Base-by-base conservation (phyloP, 306 rosid species). In the Prosopis cineraria region DNA sequence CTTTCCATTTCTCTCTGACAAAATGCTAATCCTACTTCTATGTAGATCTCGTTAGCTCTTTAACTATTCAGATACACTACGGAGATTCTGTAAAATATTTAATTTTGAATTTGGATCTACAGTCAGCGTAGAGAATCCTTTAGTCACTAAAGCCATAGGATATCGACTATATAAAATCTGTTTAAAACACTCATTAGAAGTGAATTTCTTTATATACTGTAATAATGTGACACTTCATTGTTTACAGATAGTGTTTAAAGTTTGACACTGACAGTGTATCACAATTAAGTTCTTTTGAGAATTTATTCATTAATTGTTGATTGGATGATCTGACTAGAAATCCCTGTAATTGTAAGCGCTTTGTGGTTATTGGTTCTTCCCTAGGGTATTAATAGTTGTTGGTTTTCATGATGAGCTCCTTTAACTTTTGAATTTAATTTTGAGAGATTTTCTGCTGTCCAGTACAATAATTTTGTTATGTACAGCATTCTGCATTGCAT, bases 351-450 rank as follows among this genome's bases (percentile, higher is more conserved):
- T 24, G 60, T 17, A 39, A 16, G 33, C 55, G 50, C 52, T 39
- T 36, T 19, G 70, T 65, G 47, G 47, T 25, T 68, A 77, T 62
- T 29, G 72, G 31, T 47, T 37, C 53, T 68, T 69, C 55, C 64
- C 20, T 68, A 37, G 39, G 59, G 64, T 68, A 20, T 31, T 37
- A 55, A 55, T 78, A 72, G 72, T 74, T 37, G 66, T 50, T 71
- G 67, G 66, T 20, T 65, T 65, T 34, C 70, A 34, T 64, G 29
- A 64, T 1, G 7, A 70, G 82, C 52, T 63, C 64, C 47, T 62
- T 72, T 55, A 2, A 14, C 0, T 19, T 17, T 63, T 36, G 6
- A 63, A 31, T 33, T 58, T 58, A 12, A 30, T 44, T 10, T 44
- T 25, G 65, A 37, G 48, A 10, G 1, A 47, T 16, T 70, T 78